A percentile compares a stretch with the other conserved stretches of the same genome.
These are phyloP conservation scores for Cytospora schulzeri DNA, from an alignment of 2,329 filamentous ascomycete species.

Conservation along the genomic window DNA sequence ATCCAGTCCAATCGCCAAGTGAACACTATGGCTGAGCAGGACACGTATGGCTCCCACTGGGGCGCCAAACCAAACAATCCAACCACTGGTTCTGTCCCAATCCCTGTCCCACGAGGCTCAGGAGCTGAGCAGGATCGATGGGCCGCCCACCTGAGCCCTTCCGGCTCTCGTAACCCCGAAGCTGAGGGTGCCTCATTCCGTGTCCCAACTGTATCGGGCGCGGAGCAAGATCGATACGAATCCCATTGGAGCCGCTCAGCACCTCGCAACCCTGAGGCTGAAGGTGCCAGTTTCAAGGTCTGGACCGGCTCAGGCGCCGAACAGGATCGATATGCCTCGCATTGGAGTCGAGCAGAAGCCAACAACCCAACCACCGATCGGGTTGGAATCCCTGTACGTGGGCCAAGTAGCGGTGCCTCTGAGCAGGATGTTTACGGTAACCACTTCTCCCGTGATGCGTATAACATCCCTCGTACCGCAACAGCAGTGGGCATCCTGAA, in stretches of 20 bases:
- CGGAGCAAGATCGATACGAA: constrained; percentile 26
- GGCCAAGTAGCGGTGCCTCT: constrained; percentile 6
- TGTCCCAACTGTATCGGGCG: constrained; percentile 19
- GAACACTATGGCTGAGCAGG: constrained; percentile 31
- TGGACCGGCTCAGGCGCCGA: constrained; percentile 29
- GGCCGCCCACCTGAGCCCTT: constrained; percentile 30
- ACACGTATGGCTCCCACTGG: constrained; percentile 24
- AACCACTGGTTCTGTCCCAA: constrained; percentile 11
- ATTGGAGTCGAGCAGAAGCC: constrained; percentile 25
- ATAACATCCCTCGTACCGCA: constrained; percentile 20
- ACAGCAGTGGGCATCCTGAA: constrained; percentile 51
- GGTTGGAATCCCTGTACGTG: constrained; percentile 23
- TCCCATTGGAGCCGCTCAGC: constrained; percentile 22
- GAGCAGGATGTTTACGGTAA: constrained; percentile 26
- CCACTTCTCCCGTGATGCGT: constrained; percentile 25
- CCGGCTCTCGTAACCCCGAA: constrained; percentile 19
- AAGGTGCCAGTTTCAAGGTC: constrained; percentile 28
- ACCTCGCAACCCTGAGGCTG: constrained; percentile 27
- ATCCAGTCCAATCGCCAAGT: neutral
- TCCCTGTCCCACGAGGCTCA: constrained; percentile 16
- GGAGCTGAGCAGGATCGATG: constrained; percentile 32
- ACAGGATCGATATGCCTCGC: constrained; percentile 30
- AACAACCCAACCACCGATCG: constrained; percentile 22
- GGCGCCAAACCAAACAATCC: constrained; percentile 16
- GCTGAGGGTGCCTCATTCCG: constrained; percentile 17